A percentile compares a stretch with the other conserved stretches of the same genome.
phyloP scores from a whole-genome alignment of 164 flowering plant genomes.

The Euptelea pleiosperma region DNA sequence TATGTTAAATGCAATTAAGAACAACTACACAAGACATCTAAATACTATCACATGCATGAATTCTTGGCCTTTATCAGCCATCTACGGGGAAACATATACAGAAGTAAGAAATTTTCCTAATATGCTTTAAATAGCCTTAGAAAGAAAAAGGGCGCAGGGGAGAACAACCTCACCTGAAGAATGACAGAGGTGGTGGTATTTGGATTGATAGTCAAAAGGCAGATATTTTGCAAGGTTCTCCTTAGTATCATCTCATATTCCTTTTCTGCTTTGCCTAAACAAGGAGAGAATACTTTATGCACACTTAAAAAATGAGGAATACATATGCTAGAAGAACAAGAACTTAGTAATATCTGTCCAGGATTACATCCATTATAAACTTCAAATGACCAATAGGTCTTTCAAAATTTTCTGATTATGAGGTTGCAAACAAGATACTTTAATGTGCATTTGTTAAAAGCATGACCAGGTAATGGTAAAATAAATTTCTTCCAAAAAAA shows the following conservation, averaged over 20 bases:
- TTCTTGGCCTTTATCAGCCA: too few species aligned
- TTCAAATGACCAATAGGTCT: too few species aligned
- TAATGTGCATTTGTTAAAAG: too few species aligned
- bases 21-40: too few species aligned
- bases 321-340: background rate
- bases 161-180: conserved; percentile 54
- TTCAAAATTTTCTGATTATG: background rate
- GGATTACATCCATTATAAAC: too few species aligned
- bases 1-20: too few species aligned
- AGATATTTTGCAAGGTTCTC: conserved; percentile 79
- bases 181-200: conserved; percentile 89
- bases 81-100: too few species aligned
- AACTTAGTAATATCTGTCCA: background rate
- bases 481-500: too few species aligned
- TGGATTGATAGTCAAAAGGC: conserved; percentile 71
- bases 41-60: too few species aligned
- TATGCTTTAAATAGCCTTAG: background rate
- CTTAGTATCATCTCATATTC: conserved; percentile 88
- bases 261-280: conserved; percentile 72
- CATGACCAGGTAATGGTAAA: too few species aligned
- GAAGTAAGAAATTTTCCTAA: background rate
- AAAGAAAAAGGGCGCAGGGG: background rate
- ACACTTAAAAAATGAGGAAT: conserved; percentile 1
- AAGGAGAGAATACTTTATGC: background rate
- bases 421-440: background rate